These are phyloP conservation scores for Chrysochromulina parva DNA, from an alignment of 78 protist species.

Conservation along the genomic window DNA sequence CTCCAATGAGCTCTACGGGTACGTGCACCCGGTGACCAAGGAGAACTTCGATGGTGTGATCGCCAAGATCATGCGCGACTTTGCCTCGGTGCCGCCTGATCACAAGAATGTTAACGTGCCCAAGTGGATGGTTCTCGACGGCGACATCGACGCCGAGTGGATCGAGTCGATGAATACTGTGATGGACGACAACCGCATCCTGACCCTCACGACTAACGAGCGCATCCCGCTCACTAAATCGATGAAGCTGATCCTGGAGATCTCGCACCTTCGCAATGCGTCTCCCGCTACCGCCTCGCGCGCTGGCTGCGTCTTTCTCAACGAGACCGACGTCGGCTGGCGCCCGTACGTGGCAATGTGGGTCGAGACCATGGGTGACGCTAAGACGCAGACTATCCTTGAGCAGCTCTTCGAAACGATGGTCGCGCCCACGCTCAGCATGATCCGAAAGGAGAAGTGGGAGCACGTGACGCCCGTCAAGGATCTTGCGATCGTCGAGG, in stretches of 20 bases:
- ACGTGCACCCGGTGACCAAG: conserved; percentile 65
- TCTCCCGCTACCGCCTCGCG: conserved; percentile 95
- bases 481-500: conserved; percentile 64
- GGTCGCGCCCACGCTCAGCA: conserved; percentile 54
- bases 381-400: neutral
- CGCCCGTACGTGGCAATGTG: conserved; percentile 61
- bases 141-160: conserved; percentile 88
- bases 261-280: conserved; percentile 73
- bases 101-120: neutral
- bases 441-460: too few species aligned
- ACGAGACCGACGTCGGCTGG: conserved; percentile 86
- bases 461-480: conserved; percentile 49
- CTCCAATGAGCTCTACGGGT: conserved; percentile 72
- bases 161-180: conserved; percentile 92
- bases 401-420: conserved; percentile 25
- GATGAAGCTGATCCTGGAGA: conserved; percentile 88
- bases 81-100: too few species aligned
- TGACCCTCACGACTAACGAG: conserved; percentile 91
- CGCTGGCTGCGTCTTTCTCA: conserved; percentile 85
- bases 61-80: conserved; percentile 74
- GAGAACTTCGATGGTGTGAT: conserved; percentile 87
- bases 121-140: conserved; percentile 87
- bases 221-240: conserved; percentile 59
- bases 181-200: conserved; percentile 91
- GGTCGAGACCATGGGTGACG: conserved; percentile 15